phyloP scores from a whole-genome alignment of 441 rosid species.

The Populus hybrid region DNA sequence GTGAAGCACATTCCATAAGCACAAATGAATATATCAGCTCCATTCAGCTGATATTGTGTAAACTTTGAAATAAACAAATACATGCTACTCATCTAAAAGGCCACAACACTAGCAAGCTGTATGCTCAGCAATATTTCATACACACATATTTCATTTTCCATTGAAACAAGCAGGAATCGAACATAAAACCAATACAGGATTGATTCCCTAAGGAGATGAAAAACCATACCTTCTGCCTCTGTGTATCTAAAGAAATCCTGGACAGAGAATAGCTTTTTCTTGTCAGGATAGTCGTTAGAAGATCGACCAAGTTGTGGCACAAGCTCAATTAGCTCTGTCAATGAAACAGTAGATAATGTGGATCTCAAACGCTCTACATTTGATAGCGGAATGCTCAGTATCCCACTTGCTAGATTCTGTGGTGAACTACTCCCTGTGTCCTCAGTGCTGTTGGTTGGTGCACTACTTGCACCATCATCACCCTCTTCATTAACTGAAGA shows the following conservation, averaged over 20 bases:
- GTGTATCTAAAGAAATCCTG: conserved; percentile 99
- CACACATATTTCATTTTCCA: background rate
- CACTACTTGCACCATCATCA: conserved; percentile 40
- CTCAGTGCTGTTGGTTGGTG: conserved; percentile 34
- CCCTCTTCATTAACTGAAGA: conserved; percentile 56
- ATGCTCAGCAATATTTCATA: background rate
- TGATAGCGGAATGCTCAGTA: conserved; percentile 79
- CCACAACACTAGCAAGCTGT: background rate
- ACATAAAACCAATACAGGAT: conserved; percentile 2
- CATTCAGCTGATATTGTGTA: background rate
- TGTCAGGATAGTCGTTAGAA: conserved; percentile 86
- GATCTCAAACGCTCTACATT: conserved; percentile 91
- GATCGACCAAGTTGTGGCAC: conserved; percentile 72
- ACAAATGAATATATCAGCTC: background rate
- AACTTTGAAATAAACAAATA: background rate
- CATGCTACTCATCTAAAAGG: background rate
- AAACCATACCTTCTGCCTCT: conserved; percentile 82
- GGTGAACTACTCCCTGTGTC: conserved; percentile 52
- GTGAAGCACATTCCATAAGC: background rate
- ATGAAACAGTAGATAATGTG: conserved; percentile 74
- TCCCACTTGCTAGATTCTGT: conserved; percentile 71
- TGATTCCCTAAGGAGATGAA: background rate
- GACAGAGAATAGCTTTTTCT: conserved; percentile 88
- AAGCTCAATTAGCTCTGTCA: conserved; percentile 85
- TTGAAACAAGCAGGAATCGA: background rate